phyloP scores from a whole-genome alignment of 768 basidiomycete genomes.

The Hypholoma fasciculare region DNA sequence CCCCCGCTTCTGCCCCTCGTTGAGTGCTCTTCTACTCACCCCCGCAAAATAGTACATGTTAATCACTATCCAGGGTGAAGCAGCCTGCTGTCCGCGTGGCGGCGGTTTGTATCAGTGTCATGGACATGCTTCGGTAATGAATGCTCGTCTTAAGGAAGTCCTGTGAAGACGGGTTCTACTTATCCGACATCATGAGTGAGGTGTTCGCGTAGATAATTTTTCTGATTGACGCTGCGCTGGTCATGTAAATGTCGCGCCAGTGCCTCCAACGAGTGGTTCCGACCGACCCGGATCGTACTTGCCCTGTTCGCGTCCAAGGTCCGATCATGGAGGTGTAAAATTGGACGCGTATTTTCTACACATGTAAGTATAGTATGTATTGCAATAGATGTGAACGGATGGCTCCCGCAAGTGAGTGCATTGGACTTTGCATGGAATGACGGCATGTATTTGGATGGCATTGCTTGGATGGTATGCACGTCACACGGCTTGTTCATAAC shows the following conservation, averaged over 20 bases:
- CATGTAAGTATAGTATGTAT: no score
- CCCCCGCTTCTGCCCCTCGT: background rate
- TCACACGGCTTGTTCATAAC: no score
- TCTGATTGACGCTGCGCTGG: background rate
- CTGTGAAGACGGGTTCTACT: background rate
- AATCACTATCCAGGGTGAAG: slow-evolving; percentile 4
- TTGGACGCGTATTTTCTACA: no score
- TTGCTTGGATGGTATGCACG: no score
- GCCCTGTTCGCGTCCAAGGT: no score
- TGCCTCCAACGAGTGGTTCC: no score
- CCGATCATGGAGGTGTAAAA: no score
- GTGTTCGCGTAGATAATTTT: background rate
- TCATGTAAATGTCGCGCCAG: no score
- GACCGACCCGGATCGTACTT: no score
- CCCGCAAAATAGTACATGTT: slow-evolving; percentile 4
- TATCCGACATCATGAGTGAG: background rate
- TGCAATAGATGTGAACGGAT: no score
- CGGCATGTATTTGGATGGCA: no score
- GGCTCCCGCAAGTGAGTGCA: background rate
- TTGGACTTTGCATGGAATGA: background rate
- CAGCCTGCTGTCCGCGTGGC: background rate
- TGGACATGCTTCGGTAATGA: background rate
- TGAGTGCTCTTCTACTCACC: slow-evolving; percentile 2
- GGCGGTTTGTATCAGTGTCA: background rate
- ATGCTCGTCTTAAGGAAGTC: background rate